A percentile compares a stretch with the other conserved stretches of the same genome.
Evolutionary conservation across 768 basidiomycete genomes (phyloP).

Genomic region (Trametes coccinea): DNA sequence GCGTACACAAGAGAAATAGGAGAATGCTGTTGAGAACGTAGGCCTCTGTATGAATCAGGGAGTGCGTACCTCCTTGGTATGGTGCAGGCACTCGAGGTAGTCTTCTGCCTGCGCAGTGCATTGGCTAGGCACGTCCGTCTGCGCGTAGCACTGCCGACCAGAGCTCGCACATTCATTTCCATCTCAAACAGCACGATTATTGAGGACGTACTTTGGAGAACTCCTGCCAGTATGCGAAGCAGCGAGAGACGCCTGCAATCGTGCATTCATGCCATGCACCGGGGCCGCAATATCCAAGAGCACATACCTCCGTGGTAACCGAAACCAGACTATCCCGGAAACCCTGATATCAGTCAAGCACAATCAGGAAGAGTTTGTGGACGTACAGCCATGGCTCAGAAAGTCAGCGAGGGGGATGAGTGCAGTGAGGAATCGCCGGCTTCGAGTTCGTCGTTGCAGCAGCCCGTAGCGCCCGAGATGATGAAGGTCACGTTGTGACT

Average conservation of each 20-base stretch:
- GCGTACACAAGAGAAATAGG: not conserved
- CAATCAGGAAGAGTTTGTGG: not conserved
- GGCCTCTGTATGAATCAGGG: not conserved
- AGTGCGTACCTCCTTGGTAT: slow-evolving; percentile 78
- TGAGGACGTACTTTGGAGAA: slow-evolving; percentile 59
- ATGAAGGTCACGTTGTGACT: slow-evolving; percentile 8
- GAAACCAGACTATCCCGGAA: slow-evolving; percentile 56
- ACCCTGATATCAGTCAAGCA: not conserved
- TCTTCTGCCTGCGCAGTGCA: slow-evolving; percentile 77
- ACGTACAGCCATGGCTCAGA: slow-evolving; percentile 43
- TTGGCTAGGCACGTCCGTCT: slow-evolving; percentile 69
- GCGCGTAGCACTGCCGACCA: slow-evolving; percentile 73
- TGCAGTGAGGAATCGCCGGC: not conserved
- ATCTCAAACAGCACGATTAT: not conserved
- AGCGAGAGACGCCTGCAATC: slow-evolving; percentile 71
- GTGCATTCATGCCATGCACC: slow-evolving; percentile 1
- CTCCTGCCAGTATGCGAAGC: slow-evolving; percentile 93
- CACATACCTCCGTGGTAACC: slow-evolving; percentile 23
- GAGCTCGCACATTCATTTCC: not conserved
- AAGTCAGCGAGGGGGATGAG: slow-evolving; percentile 11
- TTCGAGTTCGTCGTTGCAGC: not conserved
- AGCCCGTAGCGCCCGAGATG: not conserved
- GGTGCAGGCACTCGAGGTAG: slow-evolving; percentile 91
- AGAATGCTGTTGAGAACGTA: not conserved
- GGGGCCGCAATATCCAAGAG: not conserved